Percentiles rank a stretch among this genome's conserved stretches.
phyloP scores from a whole-genome alignment of 2,329 filamentous ascomycete genomes.

The Dactylellina parvicollis region DNA sequence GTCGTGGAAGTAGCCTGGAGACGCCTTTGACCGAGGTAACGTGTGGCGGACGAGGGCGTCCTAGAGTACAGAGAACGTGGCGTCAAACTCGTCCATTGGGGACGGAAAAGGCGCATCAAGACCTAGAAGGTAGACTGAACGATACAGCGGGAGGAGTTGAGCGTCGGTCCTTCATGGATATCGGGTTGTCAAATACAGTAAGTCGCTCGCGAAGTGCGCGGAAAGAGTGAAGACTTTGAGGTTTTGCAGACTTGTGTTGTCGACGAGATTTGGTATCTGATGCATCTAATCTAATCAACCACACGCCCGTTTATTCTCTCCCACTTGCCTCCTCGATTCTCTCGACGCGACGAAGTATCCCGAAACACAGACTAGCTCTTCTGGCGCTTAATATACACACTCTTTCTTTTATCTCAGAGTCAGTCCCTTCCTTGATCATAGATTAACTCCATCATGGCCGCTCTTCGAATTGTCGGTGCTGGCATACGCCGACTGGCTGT shows the following conservation, averaged over 20 bases:
- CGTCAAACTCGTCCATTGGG: constrained; percentile 33
- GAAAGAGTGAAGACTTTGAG: constrained; percentile 25
- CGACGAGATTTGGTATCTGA: constrained; percentile 15
- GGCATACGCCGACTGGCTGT: constrained; percentile 25
- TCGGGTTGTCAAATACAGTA: neutral
- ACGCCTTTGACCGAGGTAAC: neutral
- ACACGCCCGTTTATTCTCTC: neutral
- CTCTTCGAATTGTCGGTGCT: constrained; percentile 25
- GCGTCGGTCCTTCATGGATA: constrained; percentile 18
- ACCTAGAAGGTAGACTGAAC: neutral
- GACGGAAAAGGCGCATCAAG: constrained; percentile 35
- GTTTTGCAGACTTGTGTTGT: constrained; percentile 28
- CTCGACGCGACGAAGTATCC: constrained; percentile 17
- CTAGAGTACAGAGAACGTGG: neutral
- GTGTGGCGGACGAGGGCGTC: neutral
- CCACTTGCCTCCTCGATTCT: neutral
- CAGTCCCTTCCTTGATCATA: neutral
- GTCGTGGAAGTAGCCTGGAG: neutral
- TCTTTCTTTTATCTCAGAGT: neutral
- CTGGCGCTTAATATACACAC: neutral
- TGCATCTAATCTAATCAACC: constrained; percentile 45
- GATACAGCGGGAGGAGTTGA: neutral
- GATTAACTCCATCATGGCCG: constrained; percentile 13
- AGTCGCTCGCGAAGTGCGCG: neutral
- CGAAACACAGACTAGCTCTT: neutral